Conservation (phyloP, 371 early-diverging fungal genomes). For the Mortierella sp. region DNA sequence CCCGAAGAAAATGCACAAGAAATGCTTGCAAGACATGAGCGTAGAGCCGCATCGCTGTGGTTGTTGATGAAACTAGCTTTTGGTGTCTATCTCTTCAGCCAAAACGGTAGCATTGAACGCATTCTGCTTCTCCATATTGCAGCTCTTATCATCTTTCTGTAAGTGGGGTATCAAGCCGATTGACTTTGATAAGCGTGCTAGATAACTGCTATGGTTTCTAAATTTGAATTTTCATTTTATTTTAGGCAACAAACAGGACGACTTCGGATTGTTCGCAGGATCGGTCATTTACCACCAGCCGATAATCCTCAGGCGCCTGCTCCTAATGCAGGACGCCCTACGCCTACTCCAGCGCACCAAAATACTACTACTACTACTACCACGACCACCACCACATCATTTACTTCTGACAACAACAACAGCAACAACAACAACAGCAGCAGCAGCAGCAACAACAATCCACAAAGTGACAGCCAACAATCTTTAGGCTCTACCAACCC, state of each 20-base stretch:
- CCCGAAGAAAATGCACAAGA: slow-evolving; percentile 50
- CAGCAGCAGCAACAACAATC: background rate
- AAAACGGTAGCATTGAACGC: slow-evolving; percentile 58
- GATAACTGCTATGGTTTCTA: background rate
- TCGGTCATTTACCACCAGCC: slow-evolving; percentile 27
- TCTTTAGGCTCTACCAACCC: background rate
- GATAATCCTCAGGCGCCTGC: slow-evolving; percentile 24
- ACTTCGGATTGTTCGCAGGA: slow-evolving; percentile 57
- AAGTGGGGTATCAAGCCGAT: slow-evolving; percentile 11
- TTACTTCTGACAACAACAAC: background rate
- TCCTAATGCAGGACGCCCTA: background rate
- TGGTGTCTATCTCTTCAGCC: slow-evolving; percentile 57
- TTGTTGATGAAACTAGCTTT: slow-evolving; percentile 57
- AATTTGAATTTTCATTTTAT: background rate
- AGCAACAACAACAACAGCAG: background rate
- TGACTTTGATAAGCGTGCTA: background rate
- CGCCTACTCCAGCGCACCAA: slow-evolving; percentile 12
- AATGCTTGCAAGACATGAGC: slow-evolving; percentile 49
- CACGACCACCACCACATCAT: slow-evolving; percentile 11
- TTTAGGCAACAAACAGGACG: slow-evolving; percentile 58
- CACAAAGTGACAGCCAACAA: background rate
- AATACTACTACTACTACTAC: slow-evolving; percentile 21
- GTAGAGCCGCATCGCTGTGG: slow-evolving; percentile 51
- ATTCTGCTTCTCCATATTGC: slow-evolving; percentile 53
- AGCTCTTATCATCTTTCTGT: slow-evolving; percentile 58